phyloP scores from a whole-genome alignment of 2,329 filamentous ascomycete species.

The Alternaria infectoria region DNA sequence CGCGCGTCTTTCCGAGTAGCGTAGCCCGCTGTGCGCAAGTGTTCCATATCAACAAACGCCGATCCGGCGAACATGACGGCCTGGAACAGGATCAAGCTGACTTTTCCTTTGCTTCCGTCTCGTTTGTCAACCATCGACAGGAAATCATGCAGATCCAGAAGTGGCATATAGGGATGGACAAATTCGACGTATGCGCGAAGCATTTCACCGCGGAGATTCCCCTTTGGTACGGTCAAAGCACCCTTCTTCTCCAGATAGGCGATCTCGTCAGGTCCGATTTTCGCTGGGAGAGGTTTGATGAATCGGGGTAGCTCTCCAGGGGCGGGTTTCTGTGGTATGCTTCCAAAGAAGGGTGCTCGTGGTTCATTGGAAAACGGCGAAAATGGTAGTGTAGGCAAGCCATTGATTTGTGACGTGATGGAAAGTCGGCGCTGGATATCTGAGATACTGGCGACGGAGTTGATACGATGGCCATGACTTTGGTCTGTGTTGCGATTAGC shows the following conservation, averaged over 20 bases:
- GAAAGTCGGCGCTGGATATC: slow-evolving; percentile 55
- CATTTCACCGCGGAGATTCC: slow-evolving; percentile 76
- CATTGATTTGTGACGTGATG: slow-evolving; percentile 45
- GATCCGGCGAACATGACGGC: slow-evolving; percentile 93
- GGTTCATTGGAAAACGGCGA: slow-evolving; percentile 41
- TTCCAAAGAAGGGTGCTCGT: slow-evolving; percentile 49
- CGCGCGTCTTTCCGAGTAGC: slow-evolving; percentile 78
- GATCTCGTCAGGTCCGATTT: slow-evolving; percentile 81
- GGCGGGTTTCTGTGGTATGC: slow-evolving; percentile 56
- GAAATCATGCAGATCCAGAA: slow-evolving; percentile 72
- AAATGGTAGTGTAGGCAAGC: slow-evolving; percentile 44
- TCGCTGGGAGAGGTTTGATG: slow-evolving; percentile 78
- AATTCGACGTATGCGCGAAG: slow-evolving; percentile 85
- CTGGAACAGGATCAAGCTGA: slow-evolving; percentile 89
- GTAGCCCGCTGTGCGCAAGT: slow-evolving; percentile 79
- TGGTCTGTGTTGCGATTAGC: slow-evolving; percentile 52
- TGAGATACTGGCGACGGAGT: slow-evolving; percentile 46
- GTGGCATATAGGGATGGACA: slow-evolving; percentile 92
- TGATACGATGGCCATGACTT: slow-evolving; percentile 53
- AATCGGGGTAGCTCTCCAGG: slow-evolving; percentile 66
- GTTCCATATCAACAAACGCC: slow-evolving; percentile 82
- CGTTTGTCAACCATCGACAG: slow-evolving; percentile 65
- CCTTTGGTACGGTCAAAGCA: slow-evolving; percentile 76
- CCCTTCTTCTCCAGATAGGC: slow-evolving; percentile 84
- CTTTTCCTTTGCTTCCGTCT: slow-evolving; percentile 72